Percentiles rank a stretch among this genome's conserved stretches.
Evolutionary conservation across 495 filamentous ascomycete species (phyloP).

Genomic region (Lasiosphaeria miniovina): DNA sequence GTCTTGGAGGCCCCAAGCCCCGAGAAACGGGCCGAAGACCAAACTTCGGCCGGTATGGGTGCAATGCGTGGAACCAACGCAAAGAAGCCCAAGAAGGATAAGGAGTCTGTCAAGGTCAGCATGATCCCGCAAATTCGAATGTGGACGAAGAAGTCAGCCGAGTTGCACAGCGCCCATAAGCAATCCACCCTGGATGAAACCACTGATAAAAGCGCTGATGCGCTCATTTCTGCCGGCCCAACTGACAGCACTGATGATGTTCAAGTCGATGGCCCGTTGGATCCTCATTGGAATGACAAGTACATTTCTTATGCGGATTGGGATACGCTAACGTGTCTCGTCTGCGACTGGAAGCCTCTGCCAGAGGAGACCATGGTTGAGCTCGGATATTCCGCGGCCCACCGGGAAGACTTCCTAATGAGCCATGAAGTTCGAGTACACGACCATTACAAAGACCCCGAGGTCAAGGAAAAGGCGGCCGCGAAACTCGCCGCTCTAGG

Average conservation of each 20-base stretch:
- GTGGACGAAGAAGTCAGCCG: constrained; percentile 83
- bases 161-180: constrained; percentile 62
- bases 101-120: constrained; percentile 47
- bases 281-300: constrained; percentile 24
- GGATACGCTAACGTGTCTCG: constrained; percentile 30
- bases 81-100: constrained; percentile 54
- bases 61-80: neutral
- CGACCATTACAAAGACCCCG: constrained; percentile 27
- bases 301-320: constrained; percentile 36
- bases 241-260: constrained; percentile 16
- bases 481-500: constrained; percentile 28
- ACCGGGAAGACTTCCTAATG: constrained; percentile 28
- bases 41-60: no score
- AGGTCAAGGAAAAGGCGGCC: constrained; percentile 32
- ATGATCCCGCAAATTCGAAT: constrained; percentile 73
- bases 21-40: constrained; percentile 30
- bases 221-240: neutral
- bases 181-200: constrained; percentile 16
- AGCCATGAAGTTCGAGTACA: constrained; percentile 31
- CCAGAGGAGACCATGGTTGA: constrained; percentile 21
- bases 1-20: constrained; percentile 30
- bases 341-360: constrained; percentile 31
- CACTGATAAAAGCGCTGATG: constrained; percentile 18
- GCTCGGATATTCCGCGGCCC: constrained; percentile 19
- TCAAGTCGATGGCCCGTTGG: constrained; percentile 17